Evolutionary conservation across 2,329 filamentous ascomycete species (phyloP).

Genomic region (Waltergamsia citrina): DNA sequence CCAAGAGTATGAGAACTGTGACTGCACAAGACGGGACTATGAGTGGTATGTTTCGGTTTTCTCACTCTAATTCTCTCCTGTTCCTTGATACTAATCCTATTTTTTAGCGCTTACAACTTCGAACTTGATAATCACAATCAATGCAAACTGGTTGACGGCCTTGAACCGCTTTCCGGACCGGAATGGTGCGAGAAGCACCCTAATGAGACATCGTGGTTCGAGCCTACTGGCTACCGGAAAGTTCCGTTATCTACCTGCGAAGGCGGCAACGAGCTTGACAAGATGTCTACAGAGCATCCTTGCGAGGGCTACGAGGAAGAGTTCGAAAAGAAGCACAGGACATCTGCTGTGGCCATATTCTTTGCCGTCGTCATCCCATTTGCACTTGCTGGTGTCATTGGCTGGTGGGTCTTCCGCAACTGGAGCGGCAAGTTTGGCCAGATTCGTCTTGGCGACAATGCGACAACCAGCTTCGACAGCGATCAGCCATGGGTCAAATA

Average conservation of each 20-base stretch:
- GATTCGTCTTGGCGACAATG: slow-evolving; percentile 74
- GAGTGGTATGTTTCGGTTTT: slow-evolving; percentile 62
- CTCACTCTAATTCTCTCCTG: background rate
- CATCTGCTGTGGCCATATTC: slow-evolving; percentile 68
- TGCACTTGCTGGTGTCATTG: slow-evolving; percentile 56
- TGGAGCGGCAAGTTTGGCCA: slow-evolving; percentile 89
- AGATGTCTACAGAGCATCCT: slow-evolving; percentile 39
- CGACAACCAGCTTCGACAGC: slow-evolving; percentile 44
- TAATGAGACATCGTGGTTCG: slow-evolving; percentile 67
- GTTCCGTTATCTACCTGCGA: slow-evolving; percentile 84
- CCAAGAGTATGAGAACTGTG: slow-evolving; percentile 69
- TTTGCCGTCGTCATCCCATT: slow-evolving; percentile 76
- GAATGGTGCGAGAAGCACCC: slow-evolving; percentile 51
- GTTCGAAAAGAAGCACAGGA: slow-evolving; percentile 61
- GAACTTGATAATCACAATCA: slow-evolving; percentile 68
- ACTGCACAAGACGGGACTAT: slow-evolving; percentile 76
- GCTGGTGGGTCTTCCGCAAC: slow-evolving; percentile 77
- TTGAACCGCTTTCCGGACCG: slow-evolving; percentile 44
- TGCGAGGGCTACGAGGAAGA: slow-evolving; percentile 79
- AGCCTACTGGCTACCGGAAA: slow-evolving; percentile 78
- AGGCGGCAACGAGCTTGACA: slow-evolving; percentile 68
- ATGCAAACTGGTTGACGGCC: slow-evolving; percentile 68
- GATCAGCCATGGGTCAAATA: slow-evolving; percentile 74
- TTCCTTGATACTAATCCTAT: background rate
- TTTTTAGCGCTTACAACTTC: slow-evolving; percentile 81